Conservation (phyloP, 768 basidiomycete genomes). For the Amanita muscaria region DNA sequence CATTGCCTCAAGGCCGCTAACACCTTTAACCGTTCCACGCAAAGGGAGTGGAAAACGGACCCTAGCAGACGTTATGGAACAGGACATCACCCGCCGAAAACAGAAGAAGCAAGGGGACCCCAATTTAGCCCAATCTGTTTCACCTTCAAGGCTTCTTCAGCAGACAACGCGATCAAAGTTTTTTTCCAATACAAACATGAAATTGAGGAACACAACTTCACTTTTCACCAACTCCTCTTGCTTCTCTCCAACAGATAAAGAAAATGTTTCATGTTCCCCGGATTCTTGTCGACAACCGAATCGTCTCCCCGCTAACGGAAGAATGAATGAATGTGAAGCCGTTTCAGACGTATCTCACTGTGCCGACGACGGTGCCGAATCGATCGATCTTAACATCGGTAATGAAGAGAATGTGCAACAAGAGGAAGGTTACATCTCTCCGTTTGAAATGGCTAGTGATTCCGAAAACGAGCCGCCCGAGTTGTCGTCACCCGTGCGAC, state of each 20-base stretch:
- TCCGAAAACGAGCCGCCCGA: constrained; percentile 43
- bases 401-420: constrained; percentile 42
- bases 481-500: constrained; percentile 51
- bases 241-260: constrained; percentile 31
- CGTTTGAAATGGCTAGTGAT: constrained; percentile 44
- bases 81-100: constrained; percentile 33
- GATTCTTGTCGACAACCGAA: neutral
- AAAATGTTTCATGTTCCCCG: constrained; percentile 26
- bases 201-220: constrained; percentile 9
- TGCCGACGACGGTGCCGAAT: constrained; percentile 15
- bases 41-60: constrained; percentile 71
- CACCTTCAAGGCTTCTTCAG: constrained; percentile 8
- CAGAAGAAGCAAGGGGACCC: constrained; percentile 27
- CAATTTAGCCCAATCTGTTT: constrained; percentile 20
- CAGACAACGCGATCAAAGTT: constrained; percentile 26
- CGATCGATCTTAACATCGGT: constrained; percentile 28
- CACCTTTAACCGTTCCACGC: constrained; percentile 23
- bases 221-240: constrained; percentile 17
- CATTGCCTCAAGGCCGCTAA: neutral
- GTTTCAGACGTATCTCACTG: constrained; percentile 17
- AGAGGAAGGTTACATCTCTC: constrained; percentile 82
- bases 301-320: constrained; percentile 18
- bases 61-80: constrained; percentile 60
- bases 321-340: constrained; percentile 18
- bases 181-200: constrained; percentile 16